These are phyloP conservation scores for Phytomonas francai DNA, from an alignment of 208 protist genomes.

Conservation along the genomic window DNA sequence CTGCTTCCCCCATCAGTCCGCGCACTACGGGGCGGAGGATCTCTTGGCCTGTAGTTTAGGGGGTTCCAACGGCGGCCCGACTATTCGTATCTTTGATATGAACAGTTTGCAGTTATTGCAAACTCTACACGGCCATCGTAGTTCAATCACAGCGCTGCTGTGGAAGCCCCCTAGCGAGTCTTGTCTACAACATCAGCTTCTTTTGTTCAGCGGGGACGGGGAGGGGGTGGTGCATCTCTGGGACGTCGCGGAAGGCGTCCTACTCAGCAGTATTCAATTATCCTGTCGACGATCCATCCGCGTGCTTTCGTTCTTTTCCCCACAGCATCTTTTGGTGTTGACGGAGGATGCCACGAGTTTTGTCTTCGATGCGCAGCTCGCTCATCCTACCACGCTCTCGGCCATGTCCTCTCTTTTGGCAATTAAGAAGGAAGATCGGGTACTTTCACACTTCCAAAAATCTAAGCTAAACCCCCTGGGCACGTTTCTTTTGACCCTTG, in stretches of 20 bases:
- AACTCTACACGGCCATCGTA: constrained; percentile 48
- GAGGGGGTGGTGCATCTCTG: constrained; percentile 51
- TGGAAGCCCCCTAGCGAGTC: constrained; percentile 53
- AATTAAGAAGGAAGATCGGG: background rate
- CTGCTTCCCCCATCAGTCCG: constrained; percentile 34
- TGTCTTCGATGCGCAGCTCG: constrained; percentile 61
- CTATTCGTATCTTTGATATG: constrained; percentile 69
- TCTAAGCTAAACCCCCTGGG: background rate
- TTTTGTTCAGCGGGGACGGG: constrained; percentile 53
- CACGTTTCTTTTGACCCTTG: constrained; percentile 25
- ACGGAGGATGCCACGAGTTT: constrained; percentile 41
- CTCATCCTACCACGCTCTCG: constrained; percentile 24
- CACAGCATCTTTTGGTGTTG: constrained; percentile 54
- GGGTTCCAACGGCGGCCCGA: constrained; percentile 22
- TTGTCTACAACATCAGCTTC: constrained; percentile 54
- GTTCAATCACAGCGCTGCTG: constrained; percentile 47
- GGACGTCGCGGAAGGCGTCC: constrained; percentile 63
- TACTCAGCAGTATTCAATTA: constrained; percentile 38
- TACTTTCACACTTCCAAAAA: background rate
- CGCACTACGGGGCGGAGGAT: constrained; percentile 60
- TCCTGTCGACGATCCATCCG: constrained; percentile 35
- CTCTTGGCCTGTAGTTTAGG: constrained; percentile 57
- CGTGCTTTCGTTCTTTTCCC: constrained; percentile 29
- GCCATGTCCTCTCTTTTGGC: background rate
- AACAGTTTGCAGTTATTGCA: constrained; percentile 74